Conservation (phyloP, 1,284 basidiomycete species). For the Schizophyllum amplum region DNA sequence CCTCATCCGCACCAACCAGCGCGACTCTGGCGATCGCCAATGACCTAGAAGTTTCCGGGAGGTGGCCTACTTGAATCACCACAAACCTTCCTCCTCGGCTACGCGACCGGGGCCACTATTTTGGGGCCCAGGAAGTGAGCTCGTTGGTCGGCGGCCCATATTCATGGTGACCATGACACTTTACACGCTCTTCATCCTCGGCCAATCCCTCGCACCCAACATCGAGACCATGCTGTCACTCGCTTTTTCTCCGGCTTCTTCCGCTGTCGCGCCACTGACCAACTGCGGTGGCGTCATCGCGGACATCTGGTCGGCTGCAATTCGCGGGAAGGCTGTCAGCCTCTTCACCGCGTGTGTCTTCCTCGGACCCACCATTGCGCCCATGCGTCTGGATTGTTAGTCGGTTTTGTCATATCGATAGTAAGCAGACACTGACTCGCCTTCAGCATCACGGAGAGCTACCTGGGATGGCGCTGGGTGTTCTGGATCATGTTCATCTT, state of each 20-base stretch:
- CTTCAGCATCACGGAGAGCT: constrained; percentile 31
- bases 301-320: constrained; percentile 55
- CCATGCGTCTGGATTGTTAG: constrained; percentile 45
- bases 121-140: constrained; percentile 52
- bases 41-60: constrained; percentile 35
- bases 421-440: constrained; percentile 20
- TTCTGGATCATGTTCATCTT: constrained; percentile 65
- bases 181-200: constrained; percentile 55
- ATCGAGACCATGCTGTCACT: constrained; percentile 56
- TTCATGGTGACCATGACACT: constrained; percentile 40
- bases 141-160: constrained; percentile 52
- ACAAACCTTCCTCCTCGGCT: constrained; percentile 51
- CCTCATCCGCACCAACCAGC: constrained; percentile 48
- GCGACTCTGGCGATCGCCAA: constrained; percentile 29
- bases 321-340: constrained; percentile 51
- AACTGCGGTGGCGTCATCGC: constrained; percentile 58
- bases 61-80: constrained; percentile 43
- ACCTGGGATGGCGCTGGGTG: constrained; percentile 50
- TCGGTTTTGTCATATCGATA: constrained; percentile 11
- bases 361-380: constrained; percentile 56
- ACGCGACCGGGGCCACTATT: constrained; percentile 45
- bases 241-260: constrained; percentile 67
- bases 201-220: constrained; percentile 57
- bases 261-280: constrained; percentile 55
- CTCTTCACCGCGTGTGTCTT: constrained; percentile 60